Percentiles rank a stretch among this genome's conserved stretches.
These are phyloP conservation scores for Suillus discolor DNA, from an alignment of 768 basidiomycete genomes.

Conservation along the genomic window DNA sequence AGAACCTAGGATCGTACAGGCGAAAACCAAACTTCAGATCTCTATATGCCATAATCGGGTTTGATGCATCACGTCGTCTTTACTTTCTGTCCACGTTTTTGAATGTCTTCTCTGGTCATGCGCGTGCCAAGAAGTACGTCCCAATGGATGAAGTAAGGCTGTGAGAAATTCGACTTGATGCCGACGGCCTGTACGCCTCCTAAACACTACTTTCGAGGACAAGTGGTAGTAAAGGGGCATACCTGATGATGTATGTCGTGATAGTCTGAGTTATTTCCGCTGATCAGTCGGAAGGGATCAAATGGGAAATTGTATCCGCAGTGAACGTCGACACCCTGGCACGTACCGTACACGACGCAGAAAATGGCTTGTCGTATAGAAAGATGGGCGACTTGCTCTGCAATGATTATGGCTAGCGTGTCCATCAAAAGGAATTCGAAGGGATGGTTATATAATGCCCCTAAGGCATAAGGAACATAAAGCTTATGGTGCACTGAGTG, in stretches of 20 bases:
- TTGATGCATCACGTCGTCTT: constrained; percentile 16
- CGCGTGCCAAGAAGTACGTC: constrained; percentile 80
- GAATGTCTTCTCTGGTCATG: constrained; percentile 68
- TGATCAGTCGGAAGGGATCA: constrained; percentile 87
- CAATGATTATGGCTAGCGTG: constrained; percentile 73
- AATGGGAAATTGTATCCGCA: constrained; percentile 90
- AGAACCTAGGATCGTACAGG: not conserved
- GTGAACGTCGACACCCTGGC: constrained; percentile 96
- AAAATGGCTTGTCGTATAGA: constrained; percentile 81
- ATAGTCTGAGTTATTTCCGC: constrained; percentile 91
- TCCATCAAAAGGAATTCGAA: constrained; percentile 93
- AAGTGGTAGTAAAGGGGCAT: not conserved
- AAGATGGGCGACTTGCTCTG: constrained; percentile 70
- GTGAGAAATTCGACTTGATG: constrained; percentile 90
- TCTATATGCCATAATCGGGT: not conserved
- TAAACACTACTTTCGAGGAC: not conserved
- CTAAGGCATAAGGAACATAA: constrained; percentile 96
- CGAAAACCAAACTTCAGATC: not conserved
- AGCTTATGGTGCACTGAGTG: constrained; percentile 95
- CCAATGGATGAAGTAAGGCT: constrained; percentile 95
- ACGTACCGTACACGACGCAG: constrained; percentile 77
- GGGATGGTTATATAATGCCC: constrained; percentile 97
- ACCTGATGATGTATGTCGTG: constrained; percentile 99
- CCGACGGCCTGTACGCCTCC: constrained; percentile 48
- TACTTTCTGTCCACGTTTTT: constrained; percentile 42